Conservation (phyloP, 2,329 filamentous ascomycete species). For the Neoarthrinium moseri region DNA sequence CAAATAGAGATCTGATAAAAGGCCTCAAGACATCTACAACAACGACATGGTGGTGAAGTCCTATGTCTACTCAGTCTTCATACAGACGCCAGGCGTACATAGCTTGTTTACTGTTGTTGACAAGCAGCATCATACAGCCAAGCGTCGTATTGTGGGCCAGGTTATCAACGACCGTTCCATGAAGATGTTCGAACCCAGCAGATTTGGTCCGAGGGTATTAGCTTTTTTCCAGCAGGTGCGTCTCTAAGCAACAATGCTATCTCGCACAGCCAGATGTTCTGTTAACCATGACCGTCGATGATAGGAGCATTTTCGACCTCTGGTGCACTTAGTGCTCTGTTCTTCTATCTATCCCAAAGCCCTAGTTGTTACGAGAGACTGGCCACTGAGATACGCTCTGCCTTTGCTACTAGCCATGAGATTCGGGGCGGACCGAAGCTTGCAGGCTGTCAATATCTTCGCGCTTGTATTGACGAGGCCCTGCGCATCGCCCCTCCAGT, state of each 20-base stretch:
- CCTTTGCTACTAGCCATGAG: constrained; percentile 28
- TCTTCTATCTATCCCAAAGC: constrained; percentile 33
- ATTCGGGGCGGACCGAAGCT: constrained; percentile 30
- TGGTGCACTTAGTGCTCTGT: constrained; percentile 26
- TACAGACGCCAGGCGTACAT: constrained; percentile 9
- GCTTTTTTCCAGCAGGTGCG: no score
- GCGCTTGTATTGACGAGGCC: constrained; percentile 44
- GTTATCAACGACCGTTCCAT: constrained; percentile 5
- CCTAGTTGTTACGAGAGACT: constrained; percentile 23
- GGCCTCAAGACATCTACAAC: constrained; percentile 19
- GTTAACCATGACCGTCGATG: no score
- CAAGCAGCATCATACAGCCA: not conserved
- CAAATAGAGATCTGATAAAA: not conserved
- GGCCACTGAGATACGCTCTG: constrained; percentile 27
- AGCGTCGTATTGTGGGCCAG: constrained; percentile 4
- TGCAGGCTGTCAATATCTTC: constrained; percentile 36
- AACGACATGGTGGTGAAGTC: constrained; percentile 18
- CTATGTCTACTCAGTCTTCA: constrained; percentile 14
- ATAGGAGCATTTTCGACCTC: constrained; percentile 27
- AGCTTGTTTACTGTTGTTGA: constrained; percentile 11
- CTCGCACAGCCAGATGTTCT: no score
- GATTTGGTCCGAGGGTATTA: no score
- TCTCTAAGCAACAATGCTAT: not conserved
- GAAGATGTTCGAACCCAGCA: constrained; percentile 2
- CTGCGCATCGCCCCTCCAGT: constrained; percentile 44